Conservation (phyloP, 768 basidiomycete species). For the Suillus occidentalis region DNA sequence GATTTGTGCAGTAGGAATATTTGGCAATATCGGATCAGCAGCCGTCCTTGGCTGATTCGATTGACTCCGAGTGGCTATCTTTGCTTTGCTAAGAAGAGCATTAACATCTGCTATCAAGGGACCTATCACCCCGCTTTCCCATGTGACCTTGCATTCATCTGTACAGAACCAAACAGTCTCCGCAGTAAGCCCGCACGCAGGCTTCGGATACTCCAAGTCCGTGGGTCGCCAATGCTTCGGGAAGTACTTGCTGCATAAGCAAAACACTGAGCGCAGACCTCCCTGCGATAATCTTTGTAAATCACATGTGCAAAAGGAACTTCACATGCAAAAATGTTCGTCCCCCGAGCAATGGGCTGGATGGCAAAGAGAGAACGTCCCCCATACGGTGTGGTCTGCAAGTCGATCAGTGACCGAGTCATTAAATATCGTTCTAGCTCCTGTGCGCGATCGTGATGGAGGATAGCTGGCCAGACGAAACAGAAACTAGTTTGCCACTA, state of each 20-base stretch:
- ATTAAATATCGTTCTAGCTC: not conserved
- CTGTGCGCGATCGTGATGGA: not conserved
- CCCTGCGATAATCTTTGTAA: constrained; percentile 62
- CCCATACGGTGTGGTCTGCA: constrained; percentile 42
- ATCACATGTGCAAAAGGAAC: constrained; percentile 58
- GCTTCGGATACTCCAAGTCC: constrained; percentile 46
- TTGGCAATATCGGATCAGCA: constrained; percentile 7
- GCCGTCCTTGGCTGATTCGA: constrained; percentile 14
- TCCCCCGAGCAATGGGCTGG: constrained; percentile 40
- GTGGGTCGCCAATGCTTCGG: constrained; percentile 20
- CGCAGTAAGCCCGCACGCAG: constrained; percentile 23
- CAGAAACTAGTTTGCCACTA: not conserved
- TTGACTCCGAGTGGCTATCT: constrained; percentile 27
- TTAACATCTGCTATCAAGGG: constrained; percentile 33
- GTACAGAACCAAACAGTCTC: constrained; percentile 60
- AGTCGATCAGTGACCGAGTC: constrained; percentile 10
- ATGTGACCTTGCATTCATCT: constrained; percentile 44
- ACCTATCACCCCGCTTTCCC: constrained; percentile 39
- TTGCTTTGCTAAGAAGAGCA: constrained; percentile 37
- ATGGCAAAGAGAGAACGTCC: constrained; percentile 56
- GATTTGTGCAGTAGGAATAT: constrained; percentile 21
- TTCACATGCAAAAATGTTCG: constrained; percentile 43
- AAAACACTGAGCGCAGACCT: constrained; percentile 68
- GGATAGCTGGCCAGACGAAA: not conserved
- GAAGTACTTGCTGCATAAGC: constrained; percentile 44